Evolutionary conservation across 768 basidiomycete species (phyloP).

Genomic region (Pisolithus tinctorius): DNA sequence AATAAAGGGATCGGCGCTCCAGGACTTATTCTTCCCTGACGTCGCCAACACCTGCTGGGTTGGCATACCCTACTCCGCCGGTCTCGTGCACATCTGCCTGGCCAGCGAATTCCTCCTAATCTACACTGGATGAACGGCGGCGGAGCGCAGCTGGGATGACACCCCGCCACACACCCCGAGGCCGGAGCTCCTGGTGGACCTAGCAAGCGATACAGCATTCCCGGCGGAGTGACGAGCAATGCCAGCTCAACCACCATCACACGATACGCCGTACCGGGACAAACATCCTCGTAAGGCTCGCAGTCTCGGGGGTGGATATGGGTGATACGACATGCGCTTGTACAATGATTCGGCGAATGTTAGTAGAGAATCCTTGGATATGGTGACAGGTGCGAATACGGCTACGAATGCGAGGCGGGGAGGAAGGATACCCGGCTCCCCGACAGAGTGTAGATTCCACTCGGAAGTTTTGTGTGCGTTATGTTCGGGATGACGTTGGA

Average conservation of each 20-base stretch:
- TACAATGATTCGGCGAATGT: slow-evolving; percentile 22
- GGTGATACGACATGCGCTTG: slow-evolving; percentile 13
- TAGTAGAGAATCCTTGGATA: slow-evolving; percentile 22
- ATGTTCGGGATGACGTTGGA: no score
- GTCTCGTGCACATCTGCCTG: slow-evolving; percentile 15
- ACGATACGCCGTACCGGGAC: no score
- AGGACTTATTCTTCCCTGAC: background rate
- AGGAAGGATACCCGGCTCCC: slow-evolving; percentile 13
- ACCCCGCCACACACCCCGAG: slow-evolving; percentile 6
- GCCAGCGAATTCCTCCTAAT: background rate
- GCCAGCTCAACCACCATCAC: no score
- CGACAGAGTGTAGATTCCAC: background rate
- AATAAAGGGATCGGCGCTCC: background rate
- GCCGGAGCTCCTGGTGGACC: slow-evolving; percentile 7
- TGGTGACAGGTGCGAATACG: background rate
- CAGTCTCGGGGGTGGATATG: slow-evolving; percentile 8
- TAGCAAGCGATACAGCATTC: background rate
- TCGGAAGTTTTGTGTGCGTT: no score
- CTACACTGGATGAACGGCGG: slow-evolving; percentile 15
- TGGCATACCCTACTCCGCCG: no score
- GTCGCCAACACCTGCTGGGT: no score
- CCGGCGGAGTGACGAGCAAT: no score
- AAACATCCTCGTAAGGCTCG: no score
- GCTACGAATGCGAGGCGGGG: slow-evolving; percentile 16
- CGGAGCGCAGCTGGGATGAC: slow-evolving; percentile 22